A percentile compares a stretch with the other conserved stretches of the same genome.
Conservation (phyloP, 2,329 filamentous ascomycete genomes). For the Colletotrichum gigasporum region DNA sequence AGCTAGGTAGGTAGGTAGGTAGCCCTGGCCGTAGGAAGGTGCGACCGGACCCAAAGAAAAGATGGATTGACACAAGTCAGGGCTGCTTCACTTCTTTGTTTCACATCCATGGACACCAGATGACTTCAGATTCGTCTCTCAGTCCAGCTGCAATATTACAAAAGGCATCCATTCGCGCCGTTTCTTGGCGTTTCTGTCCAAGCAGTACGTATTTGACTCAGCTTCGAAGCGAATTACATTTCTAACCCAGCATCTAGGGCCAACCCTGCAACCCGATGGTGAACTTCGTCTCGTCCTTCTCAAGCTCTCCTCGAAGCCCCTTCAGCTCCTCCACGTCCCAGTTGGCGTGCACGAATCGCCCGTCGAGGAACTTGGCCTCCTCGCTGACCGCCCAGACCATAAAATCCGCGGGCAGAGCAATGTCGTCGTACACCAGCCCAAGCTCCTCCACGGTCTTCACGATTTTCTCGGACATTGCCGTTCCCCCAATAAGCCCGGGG, state of each 20-base stretch:
- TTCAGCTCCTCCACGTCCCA: constrained; percentile 63
- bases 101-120: too few relatives aligned
- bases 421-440: constrained; percentile 1
- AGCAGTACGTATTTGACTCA: too few relatives aligned
- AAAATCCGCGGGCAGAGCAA: constrained; percentile 46
- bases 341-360: constrained; percentile 56
- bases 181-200: too few relatives aligned
- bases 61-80: too few relatives aligned
- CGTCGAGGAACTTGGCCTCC: constrained; percentile 56
- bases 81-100: too few relatives aligned
- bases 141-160: too few relatives aligned
- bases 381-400: constrained; percentile 52
- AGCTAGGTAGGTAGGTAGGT: too few relatives aligned
- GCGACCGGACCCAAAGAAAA: too few relatives aligned
- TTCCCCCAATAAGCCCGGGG: constrained; percentile 37
- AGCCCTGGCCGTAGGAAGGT: too few relatives aligned
- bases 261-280: constrained; percentile 29
- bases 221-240: too few relatives aligned
- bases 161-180: too few relatives aligned
- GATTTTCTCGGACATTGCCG: constrained; percentile 27
- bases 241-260: background rate
- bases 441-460: background rate
- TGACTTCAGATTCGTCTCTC: too few relatives aligned
- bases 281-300: constrained; percentile 16
- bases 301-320: constrained; percentile 24